Evolutionary conservation across 2,329 filamentous ascomycete genomes (phyloP).

Genomic region (Fusarium penzigii): DNA sequence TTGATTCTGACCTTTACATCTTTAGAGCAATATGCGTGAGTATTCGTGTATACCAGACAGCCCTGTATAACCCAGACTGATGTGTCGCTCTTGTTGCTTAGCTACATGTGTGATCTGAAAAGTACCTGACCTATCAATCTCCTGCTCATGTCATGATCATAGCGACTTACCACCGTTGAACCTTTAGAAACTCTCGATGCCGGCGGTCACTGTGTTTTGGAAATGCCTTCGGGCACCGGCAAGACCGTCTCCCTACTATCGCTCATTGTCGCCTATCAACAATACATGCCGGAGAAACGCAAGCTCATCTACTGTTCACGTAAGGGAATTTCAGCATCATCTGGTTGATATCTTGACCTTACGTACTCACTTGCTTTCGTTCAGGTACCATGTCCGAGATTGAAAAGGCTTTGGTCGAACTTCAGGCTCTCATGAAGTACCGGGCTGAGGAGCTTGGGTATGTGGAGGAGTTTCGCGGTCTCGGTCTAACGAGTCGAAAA

Average conservation of each 20-base stretch:
- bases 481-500: slow-evolving; percentile 94
- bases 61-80: background rate
- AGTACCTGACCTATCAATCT: slow-evolving; percentile 36
- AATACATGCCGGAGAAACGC: slow-evolving; percentile 86
- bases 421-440: slow-evolving; percentile 94
- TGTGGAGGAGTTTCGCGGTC: slow-evolving; percentile 87
- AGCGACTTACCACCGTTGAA: slow-evolving; percentile 3
- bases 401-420: slow-evolving; percentile 90
- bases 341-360: background rate
- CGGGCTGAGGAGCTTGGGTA: slow-evolving; percentile 84
- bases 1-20: slow-evolving; percentile 1
- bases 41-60: slow-evolving; percentile 3
- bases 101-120: slow-evolving; percentile 60
- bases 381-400: slow-evolving; percentile 96
- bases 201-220: slow-evolving; percentile 91
- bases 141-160: background rate
- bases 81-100: slow-evolving; percentile 24
- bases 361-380: slow-evolving; percentile 4
- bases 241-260: slow-evolving; percentile 96
- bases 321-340: slow-evolving; percentile 29
- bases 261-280: slow-evolving; percentile 94
- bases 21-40: slow-evolving; percentile 57
- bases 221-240: slow-evolving; percentile 98
- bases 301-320: slow-evolving; percentile 99
- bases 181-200: slow-evolving; percentile 76